Base-by-base conservation (phyloP, 495 filamentous ascomycete genomes). In the Apiosordaria backusii region DNA sequence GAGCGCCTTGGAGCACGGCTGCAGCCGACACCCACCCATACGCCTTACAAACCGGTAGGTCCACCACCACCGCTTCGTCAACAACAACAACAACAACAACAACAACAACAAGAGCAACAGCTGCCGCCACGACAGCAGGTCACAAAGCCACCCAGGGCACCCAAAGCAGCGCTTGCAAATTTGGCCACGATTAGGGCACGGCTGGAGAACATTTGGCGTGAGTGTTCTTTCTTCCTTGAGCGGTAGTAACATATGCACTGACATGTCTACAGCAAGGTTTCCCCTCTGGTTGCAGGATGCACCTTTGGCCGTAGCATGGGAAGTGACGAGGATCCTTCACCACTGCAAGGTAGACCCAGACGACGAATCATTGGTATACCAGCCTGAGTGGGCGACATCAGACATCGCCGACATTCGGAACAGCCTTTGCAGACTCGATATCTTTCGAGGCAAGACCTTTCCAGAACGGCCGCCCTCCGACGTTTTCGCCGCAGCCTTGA, bases 241-340 rank as follows among this genome's bases (percentile, higher is more conserved):
- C 9, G 35, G n/a, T n/a, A n/a, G n/a, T n/a, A 6, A 15, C 35
- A 45, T 45, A 45, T 7, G 16, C 10, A 23, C 66, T 68, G 26
- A 70, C 26, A 7, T 25, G 18, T 50, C 25, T 6, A 21, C 61
- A 82, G 80, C 81, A 10, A 68, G 64, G 50, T 74, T 78, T 40
- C 81, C 80, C 0, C 40, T 40, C 19, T 76, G 76, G 62, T 71
- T 79, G 24, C 74, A 75, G 18, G 25, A 63, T 0, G 79, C 78
- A 1, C 80, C 81, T 0, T 71, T 83, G 7, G 76, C 74, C 22
- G 71, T 83, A 45, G 74, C 75, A 13, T 83, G 81, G 81, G 81
- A 83, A 59, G 64, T 83, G 18, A 74, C 78, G 3, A 75, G 81
- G 21, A 73, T 81, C 22, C 77, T 77, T 50, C 68, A 80, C 4